Percentiles rank a stretch among this genome's conserved stretches.
Conservation (phyloP, 495 filamentous ascomycete species). For the Aspergillus cristatus region DNA sequence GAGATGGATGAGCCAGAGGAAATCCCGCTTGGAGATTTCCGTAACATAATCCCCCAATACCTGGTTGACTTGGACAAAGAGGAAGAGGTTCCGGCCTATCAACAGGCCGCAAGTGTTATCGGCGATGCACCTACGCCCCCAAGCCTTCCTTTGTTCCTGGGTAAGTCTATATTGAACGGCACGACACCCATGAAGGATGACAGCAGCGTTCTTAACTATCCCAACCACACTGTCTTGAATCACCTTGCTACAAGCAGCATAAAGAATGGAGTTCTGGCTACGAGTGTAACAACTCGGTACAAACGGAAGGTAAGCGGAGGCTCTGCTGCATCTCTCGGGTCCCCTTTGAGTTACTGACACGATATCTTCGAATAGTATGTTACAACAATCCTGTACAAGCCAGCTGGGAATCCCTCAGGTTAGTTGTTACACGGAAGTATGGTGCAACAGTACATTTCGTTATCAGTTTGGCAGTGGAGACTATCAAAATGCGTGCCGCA, state of each 20-base stretch:
- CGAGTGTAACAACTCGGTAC: slow-evolving; percentile 92
- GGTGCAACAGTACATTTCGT: not conserved
- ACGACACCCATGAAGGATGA: slow-evolving; percentile 91
- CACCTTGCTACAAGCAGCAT: slow-evolving; percentile 98
- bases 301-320: slow-evolving; percentile 69
- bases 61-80: slow-evolving; percentile 76
- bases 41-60: slow-evolving; percentile 66
- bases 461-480: too few relatives aligned
- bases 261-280: slow-evolving; percentile 90
- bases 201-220: slow-evolving; percentile 89
- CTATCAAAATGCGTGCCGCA: too few relatives aligned
- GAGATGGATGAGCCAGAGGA: slow-evolving; percentile 40
- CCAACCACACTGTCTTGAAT: slow-evolving; percentile 94
- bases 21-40: slow-evolving; percentile 39
- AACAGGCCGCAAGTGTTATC: slow-evolving; percentile 59
- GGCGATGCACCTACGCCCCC: slow-evolving; percentile 75
- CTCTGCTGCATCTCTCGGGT: not conserved
- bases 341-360: slow-evolving; percentile 6
- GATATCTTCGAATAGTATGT: slow-evolving; percentile 62
- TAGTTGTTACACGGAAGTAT: slow-evolving; percentile 10
- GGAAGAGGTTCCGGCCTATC: slow-evolving; percentile 63
- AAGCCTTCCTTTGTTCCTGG: slow-evolving; percentile 79
- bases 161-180: slow-evolving; percentile 89
- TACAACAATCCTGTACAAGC: slow-evolving; percentile 96
- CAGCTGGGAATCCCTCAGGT: slow-evolving; percentile 46